These are phyloP conservation scores for Pyrus hybrid DNA, from an alignment of 331 rosid genomes.

Conservation along the genomic window DNA sequence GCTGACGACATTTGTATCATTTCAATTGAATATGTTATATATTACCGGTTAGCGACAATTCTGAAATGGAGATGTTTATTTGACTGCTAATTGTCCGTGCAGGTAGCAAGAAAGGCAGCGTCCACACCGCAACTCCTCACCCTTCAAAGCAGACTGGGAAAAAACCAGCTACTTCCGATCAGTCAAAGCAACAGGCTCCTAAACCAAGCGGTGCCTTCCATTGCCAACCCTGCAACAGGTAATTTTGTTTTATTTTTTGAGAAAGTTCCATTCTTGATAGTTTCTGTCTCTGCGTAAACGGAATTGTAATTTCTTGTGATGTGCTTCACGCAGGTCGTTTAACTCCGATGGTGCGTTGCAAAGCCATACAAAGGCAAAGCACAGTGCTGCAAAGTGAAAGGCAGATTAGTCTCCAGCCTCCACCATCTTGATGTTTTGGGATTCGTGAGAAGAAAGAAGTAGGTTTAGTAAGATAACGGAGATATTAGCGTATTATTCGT, in stretches of 20 bases:
- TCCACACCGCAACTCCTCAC: conserved; percentile 54
- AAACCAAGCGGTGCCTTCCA: conserved; percentile 32
- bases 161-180: conserved; percentile 18
- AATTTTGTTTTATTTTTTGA: background rate
- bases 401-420: background rate
- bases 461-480: background rate
- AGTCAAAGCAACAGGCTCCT: conserved; percentile 30
- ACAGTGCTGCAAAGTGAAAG: conserved; percentile 33
- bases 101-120: conserved; percentile 36
- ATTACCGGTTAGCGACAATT: background rate
- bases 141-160: conserved; percentile 52
- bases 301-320: background rate
- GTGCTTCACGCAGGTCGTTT: conserved; percentile 39
- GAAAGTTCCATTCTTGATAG: background rate
- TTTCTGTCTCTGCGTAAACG: too few species aligned
- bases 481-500: background rate
- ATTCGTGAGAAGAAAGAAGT: background rate
- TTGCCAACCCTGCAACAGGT: conserved; percentile 61
- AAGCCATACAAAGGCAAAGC: conserved; percentile 58
- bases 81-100: background rate
- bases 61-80: background rate
- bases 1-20: background rate
- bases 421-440: background rate
- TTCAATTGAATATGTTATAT: background rate
- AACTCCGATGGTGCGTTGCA: conserved; percentile 52